Conservation (phyloP, 257 asterid species). For the Coffea canephora region DNA sequence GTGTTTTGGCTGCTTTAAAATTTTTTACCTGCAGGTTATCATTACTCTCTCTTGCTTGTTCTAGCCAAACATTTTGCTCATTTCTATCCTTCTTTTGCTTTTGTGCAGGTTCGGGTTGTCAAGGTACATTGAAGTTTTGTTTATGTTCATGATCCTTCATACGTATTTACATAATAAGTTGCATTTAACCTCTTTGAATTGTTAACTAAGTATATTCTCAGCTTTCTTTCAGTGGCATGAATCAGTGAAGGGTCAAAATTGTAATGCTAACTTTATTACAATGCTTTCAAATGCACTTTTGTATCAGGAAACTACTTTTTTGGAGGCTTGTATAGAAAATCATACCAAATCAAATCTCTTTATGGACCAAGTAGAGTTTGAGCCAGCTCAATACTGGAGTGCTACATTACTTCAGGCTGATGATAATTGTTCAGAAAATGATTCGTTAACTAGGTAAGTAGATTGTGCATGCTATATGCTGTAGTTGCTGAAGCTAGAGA, state of each 20-base stretch:
- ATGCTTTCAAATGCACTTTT: conserved; percentile 7
- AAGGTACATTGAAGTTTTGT: conserved; percentile 69
- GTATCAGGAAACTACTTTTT: conserved; percentile 77
- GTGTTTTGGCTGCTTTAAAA: background rate
- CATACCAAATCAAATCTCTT: conserved; percentile 91
- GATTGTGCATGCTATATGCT: conserved; percentile 4
- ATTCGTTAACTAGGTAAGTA: conserved; percentile 47
- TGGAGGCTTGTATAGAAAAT: conserved; percentile 96
- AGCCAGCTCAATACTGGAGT: conserved; percentile 85
- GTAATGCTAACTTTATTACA: background rate
- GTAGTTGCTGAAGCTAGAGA: background rate
- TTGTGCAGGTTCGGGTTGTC: conserved; percentile 86
- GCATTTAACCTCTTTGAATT: background rate
- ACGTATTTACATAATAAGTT: background rate
- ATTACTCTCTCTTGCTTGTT: background rate
- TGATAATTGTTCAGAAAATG: conserved; percentile 44
- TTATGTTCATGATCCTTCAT: conserved; percentile 35
- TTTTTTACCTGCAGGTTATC: background rate
- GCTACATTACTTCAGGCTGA: conserved; percentile 62
- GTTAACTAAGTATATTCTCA: background rate
- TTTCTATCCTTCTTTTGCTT: background rate
- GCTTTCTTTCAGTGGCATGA: background rate
- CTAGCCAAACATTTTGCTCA: background rate
- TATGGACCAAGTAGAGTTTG: conserved; percentile 99
- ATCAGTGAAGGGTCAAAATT: background rate